Evolutionary conservation across 1,139 yeast species (phyloP), one percentile per base, ranked within the genome.

Genomic region (Diutina sp.): DNA sequence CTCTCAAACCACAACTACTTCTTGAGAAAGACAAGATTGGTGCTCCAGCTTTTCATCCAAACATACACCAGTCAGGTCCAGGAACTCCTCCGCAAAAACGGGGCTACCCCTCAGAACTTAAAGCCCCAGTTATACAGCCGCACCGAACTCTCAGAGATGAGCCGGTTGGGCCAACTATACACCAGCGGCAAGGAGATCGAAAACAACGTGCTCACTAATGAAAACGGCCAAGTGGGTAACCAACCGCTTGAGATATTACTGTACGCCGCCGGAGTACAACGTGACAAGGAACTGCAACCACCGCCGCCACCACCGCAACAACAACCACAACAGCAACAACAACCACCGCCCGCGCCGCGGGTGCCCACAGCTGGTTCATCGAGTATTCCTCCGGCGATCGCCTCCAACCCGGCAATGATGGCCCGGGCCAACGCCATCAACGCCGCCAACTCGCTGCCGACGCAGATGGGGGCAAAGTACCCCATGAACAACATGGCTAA

Each of bases 41-140:
- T 83, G 51, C 67, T 83, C 44, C 80, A 81, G 38, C 67, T 84
- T 51, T 84, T 83, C 60, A 73, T 80, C 30, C 86, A 82, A 61
- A 83, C 87, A 0, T 84, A 83, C 64, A 76, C 80, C 2, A 75
- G 78, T 45, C 86, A 82, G 64, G 76, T 80, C 9, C 75, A 66
- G 57, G 73, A 68, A 51, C 61, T 75, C 44, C 60, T 74, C 46
- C 59, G 62, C 41, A 66, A 67, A 41, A 66, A 66, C 55, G 70
- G 68, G 4, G 67, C 64, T 30, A 66, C 69, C 1, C 69, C 72
- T 0, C 65, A 63, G 38, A 64, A 65, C 55, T 65, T 69, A 52
- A 63, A 60, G 56, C 54, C 54, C 9, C 46, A 38, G 4, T n/a
- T 16, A 18, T 41, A 21, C n/a, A 18, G 44, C 7, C 25, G 18